Conservation (phyloP, 2,329 filamentous ascomycete species). For the Lasiodiplodia sp. region DNA sequence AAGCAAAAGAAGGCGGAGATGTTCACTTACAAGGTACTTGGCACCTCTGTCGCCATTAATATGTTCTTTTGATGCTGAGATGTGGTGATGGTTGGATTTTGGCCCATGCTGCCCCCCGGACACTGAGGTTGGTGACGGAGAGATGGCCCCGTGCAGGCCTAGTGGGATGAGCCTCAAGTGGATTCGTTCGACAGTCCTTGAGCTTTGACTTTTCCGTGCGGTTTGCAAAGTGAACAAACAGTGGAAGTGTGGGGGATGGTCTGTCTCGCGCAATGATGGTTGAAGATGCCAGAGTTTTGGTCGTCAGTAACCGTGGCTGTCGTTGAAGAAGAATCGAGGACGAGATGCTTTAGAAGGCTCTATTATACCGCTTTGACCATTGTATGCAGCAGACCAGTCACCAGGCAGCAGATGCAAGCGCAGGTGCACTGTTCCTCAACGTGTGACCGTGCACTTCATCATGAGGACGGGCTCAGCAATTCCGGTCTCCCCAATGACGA, state of each 20-base stretch:
- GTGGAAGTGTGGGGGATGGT: background rate
- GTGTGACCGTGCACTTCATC: background rate
- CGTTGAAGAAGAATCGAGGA: background rate
- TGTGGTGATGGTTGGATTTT: background rate
- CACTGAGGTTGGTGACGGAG: background rate
- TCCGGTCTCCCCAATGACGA: background rate
- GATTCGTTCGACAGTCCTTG: too few relatives aligned
- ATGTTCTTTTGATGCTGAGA: background rate
- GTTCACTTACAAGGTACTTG: background rate
- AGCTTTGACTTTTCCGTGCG: too few relatives aligned
- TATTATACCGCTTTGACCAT: background rate
- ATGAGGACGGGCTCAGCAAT: background rate
- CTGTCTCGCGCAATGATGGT: background rate
- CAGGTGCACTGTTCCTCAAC: background rate
- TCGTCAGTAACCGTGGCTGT: background rate
- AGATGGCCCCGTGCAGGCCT: too few relatives aligned
- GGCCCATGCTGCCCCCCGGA: background rate
- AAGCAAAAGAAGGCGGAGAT: background rate
- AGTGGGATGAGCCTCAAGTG: too few relatives aligned
- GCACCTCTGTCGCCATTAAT: background rate
- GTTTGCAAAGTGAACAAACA: too few relatives aligned
- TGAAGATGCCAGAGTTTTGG: background rate
- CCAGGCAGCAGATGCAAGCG: background rate
- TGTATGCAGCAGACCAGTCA: background rate
- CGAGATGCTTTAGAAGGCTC: background rate